phyloP scores from a whole-genome alignment of 2,329 filamentous ascomycete species.

The Lachnellula occidentalis region DNA sequence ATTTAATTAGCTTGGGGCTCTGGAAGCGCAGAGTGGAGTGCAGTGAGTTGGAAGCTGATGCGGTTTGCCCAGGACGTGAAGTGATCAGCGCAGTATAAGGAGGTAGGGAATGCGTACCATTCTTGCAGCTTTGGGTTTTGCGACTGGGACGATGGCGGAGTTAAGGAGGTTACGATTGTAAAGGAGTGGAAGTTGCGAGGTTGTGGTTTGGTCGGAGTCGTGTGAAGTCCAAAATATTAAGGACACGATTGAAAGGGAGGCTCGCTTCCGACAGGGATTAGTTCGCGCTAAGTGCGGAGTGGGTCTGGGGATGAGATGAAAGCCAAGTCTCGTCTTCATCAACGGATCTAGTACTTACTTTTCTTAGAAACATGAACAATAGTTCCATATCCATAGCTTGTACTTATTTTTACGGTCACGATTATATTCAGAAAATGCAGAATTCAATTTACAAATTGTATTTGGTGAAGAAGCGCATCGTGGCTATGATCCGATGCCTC shows the following conservation, averaged over 20 bases:
- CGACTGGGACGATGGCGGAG: not conserved
- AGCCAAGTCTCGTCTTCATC: no score
- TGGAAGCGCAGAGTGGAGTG: not conserved
- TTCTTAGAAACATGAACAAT: no score
- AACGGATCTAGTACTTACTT: no score
- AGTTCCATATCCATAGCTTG: no score
- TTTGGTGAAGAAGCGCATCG: constrained; percentile 13
- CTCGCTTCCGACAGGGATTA: constrained; percentile 13
- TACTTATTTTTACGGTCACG: no score
- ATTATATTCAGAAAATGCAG: not conserved
- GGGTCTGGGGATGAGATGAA: not conserved
- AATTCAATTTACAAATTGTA: not conserved
- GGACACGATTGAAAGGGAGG: constrained; percentile 26
- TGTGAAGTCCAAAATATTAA: constrained; percentile 18
- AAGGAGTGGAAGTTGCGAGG: constrained; percentile 7
- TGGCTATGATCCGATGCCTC: constrained; percentile 8
- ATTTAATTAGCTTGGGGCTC: not conserved
- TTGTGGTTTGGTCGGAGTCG: constrained; percentile 1
- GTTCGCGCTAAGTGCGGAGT: not conserved
- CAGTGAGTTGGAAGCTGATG: not conserved
- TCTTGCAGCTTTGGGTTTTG: not conserved
- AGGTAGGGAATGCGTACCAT: constrained; percentile 16
- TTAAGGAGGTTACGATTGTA: constrained; percentile 6
- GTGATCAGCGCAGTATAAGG: not conserved
- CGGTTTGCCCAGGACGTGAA: not conserved